These are phyloP conservation scores for Macroventuria anomochaeta DNA, from an alignment of 2,329 filamentous ascomycete genomes.

Conservation along the genomic window DNA sequence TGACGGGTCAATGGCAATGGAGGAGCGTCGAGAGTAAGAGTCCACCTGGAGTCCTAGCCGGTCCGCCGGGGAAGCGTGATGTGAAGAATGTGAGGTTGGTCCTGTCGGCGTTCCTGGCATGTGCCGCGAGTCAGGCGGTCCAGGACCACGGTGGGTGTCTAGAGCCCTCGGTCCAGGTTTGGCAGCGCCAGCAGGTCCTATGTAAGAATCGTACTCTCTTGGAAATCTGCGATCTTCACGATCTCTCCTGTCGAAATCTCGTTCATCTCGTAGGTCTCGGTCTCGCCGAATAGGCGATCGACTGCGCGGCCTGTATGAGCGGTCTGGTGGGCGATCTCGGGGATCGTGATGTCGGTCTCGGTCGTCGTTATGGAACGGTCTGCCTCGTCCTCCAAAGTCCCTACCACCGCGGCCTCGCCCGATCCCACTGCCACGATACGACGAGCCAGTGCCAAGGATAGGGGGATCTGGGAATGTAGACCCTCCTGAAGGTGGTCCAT, in stretches of 20 bases:
- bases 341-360: conserved; percentile 58
- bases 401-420: conserved; percentile 57
- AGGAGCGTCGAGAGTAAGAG: conserved; percentile 47
- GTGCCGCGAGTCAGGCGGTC: conserved; percentile 39
- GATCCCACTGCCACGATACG: conserved; percentile 62
- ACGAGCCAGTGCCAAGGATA: conserved; percentile 62
- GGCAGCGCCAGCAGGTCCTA: conserved; percentile 40
- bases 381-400: conserved; percentile 50
- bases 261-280: conserved; percentile 51
- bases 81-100: conserved; percentile 40
- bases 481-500: conserved; percentile 74
- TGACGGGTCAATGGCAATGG: conserved; percentile 43
- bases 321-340: conserved; percentile 42
- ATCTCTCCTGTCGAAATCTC: conserved; percentile 49
- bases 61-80: conserved; percentile 43
- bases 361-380: conserved; percentile 55
- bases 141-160: conserved; percentile 42
- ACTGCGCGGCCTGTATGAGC: conserved; percentile 66
- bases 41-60: conserved; percentile 40
- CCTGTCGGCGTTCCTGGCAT: conserved; percentile 44
- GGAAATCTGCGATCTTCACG: conserved; percentile 53
- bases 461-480: conserved; percentile 71
- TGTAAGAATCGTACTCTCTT: conserved; percentile 55
- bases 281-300: conserved; percentile 65
- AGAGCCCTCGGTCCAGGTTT: conserved; percentile 39